A percentile compares a stretch with the other conserved stretches of the same genome.
Evolutionary conservation across 148 eudicot genomes (phyloP).

Genomic region (Vaccinium vitisidaea): DNA sequence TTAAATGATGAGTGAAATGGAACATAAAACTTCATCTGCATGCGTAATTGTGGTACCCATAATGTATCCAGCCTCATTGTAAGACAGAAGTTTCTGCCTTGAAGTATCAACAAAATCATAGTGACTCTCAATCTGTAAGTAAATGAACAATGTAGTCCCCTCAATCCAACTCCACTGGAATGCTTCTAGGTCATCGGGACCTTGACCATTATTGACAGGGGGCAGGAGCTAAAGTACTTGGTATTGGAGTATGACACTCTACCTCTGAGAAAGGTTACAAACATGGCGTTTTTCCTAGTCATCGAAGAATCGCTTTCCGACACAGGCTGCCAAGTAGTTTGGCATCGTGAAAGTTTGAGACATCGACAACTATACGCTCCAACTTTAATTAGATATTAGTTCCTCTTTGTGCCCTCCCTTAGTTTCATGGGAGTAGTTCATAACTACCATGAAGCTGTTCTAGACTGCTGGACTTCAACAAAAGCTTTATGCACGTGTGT

Average conservation of each 20-base stretch:
- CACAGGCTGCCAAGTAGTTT: neutral
- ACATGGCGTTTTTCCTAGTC: neutral
- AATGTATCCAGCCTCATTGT: neutral
- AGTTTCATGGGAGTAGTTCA: conserved; percentile 12
- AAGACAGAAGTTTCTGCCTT: neutral
- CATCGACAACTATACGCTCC: neutral
- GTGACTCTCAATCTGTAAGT: neutral
- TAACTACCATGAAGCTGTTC: neutral
- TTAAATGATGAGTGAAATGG: neutral
- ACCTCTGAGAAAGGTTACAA: neutral
- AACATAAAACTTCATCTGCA: neutral
- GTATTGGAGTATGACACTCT: neutral
- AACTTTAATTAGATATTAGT: neutral
- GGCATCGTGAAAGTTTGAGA: neutral
- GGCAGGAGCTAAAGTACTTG: neutral
- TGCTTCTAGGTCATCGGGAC: neutral
- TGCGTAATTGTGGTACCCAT: neutral
- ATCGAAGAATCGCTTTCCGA: neutral
- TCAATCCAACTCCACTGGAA: neutral
- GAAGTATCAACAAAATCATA: neutral
- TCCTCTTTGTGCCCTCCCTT: neutral
- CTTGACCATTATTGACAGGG: neutral
- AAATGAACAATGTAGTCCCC: neutral
- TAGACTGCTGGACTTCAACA: neutral
- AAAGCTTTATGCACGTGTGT: neutral